Evolutionary conservation across 768 basidiomycete genomes (phyloP).

Genomic region (Vishniacozyma victoriae): DNA sequence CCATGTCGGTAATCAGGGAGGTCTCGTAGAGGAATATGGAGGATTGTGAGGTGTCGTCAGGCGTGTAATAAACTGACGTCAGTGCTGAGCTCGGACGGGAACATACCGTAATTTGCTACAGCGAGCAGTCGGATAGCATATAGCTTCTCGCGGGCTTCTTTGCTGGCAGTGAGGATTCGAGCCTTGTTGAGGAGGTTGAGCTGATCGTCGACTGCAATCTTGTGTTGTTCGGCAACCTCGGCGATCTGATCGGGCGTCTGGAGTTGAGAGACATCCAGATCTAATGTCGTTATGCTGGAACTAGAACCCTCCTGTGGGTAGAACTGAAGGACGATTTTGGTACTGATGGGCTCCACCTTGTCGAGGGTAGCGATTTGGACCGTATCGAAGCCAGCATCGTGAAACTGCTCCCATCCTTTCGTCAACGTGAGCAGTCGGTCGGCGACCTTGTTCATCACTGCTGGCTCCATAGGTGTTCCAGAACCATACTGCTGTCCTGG

Average conservation of each 20-base stretch:
- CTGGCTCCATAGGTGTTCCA: conserved; percentile 74
- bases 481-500: conserved; percentile 93
- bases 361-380: conserved; percentile 18
- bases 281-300: conserved; percentile 18
- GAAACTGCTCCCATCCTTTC: conserved; percentile 23
- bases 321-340: conserved; percentile 3
- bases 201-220: conserved; percentile 72
- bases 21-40: conserved; percentile 92
- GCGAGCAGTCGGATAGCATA: conserved; percentile 74
- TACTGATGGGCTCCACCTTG: background rate
- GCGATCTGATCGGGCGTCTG: conserved; percentile 59
- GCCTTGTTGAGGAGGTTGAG: conserved; percentile 58
- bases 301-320: conserved; percentile 3
- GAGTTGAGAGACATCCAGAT: conserved; percentile 42
- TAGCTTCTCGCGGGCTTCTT: conserved; percentile 65
- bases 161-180: conserved; percentile 47
- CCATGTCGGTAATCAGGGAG: conserved; percentile 78
- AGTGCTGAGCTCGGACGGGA: background rate
- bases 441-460: conserved; percentile 66
- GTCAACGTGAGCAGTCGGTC: conserved; percentile 68
- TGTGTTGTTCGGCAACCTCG: conserved; percentile 62
- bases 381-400: conserved; percentile 17
- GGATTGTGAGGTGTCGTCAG: conserved; percentile 63
- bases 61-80: conserved; percentile 62
- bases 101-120: conserved; percentile 68